Percentiles rank a stretch among this genome's conserved stretches.
phyloP scores from a whole-genome alignment of 495 filamentous ascomycete genomes.

The Neurospora sublineolata region DNA sequence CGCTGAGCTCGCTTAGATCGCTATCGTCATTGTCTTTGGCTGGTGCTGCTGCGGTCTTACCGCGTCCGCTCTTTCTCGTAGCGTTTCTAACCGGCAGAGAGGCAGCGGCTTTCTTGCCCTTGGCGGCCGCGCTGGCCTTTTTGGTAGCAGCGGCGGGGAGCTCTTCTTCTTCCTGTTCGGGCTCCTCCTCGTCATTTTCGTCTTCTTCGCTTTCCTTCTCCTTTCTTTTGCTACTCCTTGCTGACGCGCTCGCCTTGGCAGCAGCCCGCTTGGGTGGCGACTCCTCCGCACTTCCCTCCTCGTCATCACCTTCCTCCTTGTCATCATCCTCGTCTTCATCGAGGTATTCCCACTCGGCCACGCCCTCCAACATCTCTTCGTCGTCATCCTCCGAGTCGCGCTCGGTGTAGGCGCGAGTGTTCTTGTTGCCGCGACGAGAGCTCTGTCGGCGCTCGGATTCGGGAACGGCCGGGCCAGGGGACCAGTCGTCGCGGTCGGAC shows the following conservation, averaged over 20 bases:
- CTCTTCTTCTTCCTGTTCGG: slow-evolving; percentile 13
- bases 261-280: not conserved
- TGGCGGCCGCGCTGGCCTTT: not conserved
- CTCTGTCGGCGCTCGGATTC: slow-evolving; percentile 38
- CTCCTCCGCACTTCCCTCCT: not conserved
- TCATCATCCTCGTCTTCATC: slow-evolving; percentile 10
- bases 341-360: slow-evolving; percentile 44
- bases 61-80: not conserved
- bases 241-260: not conserved
- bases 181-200: slow-evolving; percentile 3
- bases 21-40: not conserved
- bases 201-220: slow-evolving; percentile 6
- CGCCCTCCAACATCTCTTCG: slow-evolving; percentile 45
- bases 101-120: slow-evolving; percentile 5
- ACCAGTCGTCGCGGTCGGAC: slow-evolving; percentile 17
- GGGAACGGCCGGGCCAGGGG: slow-evolving; percentile 14
- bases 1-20: not conserved
- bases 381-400: slow-evolving; percentile 43
- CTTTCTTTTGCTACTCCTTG: not conserved
- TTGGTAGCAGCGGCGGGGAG: not conserved
- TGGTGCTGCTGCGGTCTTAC: not conserved
- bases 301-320: not conserved
- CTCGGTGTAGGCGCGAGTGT: slow-evolving; percentile 29
- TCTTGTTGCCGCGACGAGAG: slow-evolving; percentile 31
- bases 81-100: not conserved